Base-by-base conservation (phyloP, 257 asterid genomes). In the Forsythia suspensa region DNA sequence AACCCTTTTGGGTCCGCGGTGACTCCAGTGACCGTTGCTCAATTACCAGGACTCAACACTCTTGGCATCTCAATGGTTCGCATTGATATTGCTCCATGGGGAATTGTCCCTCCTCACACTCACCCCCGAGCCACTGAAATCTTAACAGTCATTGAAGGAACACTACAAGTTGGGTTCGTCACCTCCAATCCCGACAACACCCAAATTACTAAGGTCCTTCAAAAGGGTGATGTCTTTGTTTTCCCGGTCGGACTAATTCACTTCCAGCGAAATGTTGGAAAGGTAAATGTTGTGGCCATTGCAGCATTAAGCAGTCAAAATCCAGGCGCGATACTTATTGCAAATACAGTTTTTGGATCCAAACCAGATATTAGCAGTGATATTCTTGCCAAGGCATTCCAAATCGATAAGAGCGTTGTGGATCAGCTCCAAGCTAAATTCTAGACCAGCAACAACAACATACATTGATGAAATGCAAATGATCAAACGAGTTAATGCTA, bases 251-350 rank as follows among this genome's bases (percentile, higher is more conserved):
- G 86, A 41, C 75, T 78, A 6, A 2, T 79, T 41, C 86, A 82
- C 41, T 78, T 70, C 71, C 86, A 82, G 42, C 73, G 71, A 65
- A 82, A 82, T 0, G 72, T 82, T n/a, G 86, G 83, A 10, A 71
- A 61, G 34, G 80, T 75, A 46, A 61, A 75, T 39, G 83, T 82
- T 7, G 80, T 71, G 20, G 75, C 80, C 13, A 57, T 82, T 4
- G 71, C 80, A 36, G 77, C 57, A 48, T 71, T 82, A 78, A 82
- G 80, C 67, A 79, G 83, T 74, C 86, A 82, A 63, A 82, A 78
- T 57, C 81, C 77, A 0, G 81, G 81, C 15, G 81, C 41, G 20
- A 74, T 78, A 11, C 44, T 79, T 10, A 65, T 72, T 29, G 74
- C 83, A 4, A 79, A 48, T 63, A 36, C 83, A 4, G 74, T 75